Conservation (phyloP, 2,329 filamentous ascomycete genomes). For the Fusarium caatingaense region DNA sequence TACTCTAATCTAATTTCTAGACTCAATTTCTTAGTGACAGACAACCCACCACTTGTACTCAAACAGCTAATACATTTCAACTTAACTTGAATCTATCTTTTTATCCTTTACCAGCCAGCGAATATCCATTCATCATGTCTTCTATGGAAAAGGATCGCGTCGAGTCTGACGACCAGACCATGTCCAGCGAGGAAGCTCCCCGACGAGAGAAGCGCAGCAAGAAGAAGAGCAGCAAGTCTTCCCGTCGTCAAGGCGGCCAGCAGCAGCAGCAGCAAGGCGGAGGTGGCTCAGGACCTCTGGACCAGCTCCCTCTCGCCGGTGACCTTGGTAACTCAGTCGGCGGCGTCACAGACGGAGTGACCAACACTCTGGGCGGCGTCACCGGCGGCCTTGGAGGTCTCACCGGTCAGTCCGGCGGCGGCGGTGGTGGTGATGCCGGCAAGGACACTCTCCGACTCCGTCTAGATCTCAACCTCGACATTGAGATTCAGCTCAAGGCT, state of each 20-base stretch:
- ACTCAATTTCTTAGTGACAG: slow-evolving; percentile 20
- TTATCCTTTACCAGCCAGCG: slow-evolving; percentile 6
- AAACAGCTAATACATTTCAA: slow-evolving; percentile 14
- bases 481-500: slow-evolving; percentile 88
- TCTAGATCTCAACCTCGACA: slow-evolving; percentile 83
- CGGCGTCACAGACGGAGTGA: slow-evolving; percentile 56
- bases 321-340: slow-evolving; percentile 52
- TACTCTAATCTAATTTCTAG: slow-evolving; percentile 26
- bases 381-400: slow-evolving; percentile 54
- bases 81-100: not conserved
- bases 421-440: slow-evolving; percentile 56
- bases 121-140: slow-evolving; percentile 36
- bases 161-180: slow-evolving; percentile 43
- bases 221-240: slow-evolving; percentile 48
- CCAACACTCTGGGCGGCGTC: slow-evolving; percentile 56
- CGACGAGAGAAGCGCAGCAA: slow-evolving; percentile 44
- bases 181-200: slow-evolving; percentile 42
- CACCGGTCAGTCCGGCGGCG: slow-evolving; percentile 50
- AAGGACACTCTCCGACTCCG: slow-evolving; percentile 75
- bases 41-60: not conserved
- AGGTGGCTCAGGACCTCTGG: slow-evolving; percentile 47
- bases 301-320: slow-evolving; percentile 53
- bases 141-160: slow-evolving; percentile 47
- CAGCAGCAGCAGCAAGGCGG: slow-evolving; percentile 30
- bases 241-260: slow-evolving; percentile 38